These are phyloP conservation scores for Oxyria digyna DNA, from an alignment of 148 eudicot genomes.

Conservation along the genomic window DNA sequence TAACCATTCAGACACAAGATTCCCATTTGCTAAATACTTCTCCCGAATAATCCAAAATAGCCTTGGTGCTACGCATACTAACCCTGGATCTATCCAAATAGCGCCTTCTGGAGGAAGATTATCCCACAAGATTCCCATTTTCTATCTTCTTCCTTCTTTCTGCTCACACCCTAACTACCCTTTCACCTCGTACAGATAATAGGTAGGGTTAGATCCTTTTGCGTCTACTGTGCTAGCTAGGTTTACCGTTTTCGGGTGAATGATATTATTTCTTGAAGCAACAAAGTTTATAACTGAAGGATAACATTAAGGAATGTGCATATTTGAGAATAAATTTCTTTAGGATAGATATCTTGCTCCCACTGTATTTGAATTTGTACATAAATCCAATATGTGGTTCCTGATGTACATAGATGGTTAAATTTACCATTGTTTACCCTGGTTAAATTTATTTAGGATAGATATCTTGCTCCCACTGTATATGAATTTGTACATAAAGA, in stretches of 20 bases:
- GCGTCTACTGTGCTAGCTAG: background rate
- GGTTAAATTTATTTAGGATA: background rate
- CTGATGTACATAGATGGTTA: background rate
- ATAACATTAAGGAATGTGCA: background rate
- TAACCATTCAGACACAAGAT: too few species aligned
- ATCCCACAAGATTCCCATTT: too few species aligned
- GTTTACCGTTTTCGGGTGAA: background rate
- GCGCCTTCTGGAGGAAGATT: too few species aligned
- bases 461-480: background rate
- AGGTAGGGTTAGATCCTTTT: background rate
- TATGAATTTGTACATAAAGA: background rate
- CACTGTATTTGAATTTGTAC: background rate
- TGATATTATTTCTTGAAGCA: background rate
- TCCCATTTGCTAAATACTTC: too few species aligned
- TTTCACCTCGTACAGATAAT: too few species aligned
- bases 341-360: background rate
- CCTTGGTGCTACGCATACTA: too few species aligned
- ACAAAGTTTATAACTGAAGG: background rate
- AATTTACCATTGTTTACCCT: background rate
- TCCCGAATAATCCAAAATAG: too few species aligned
- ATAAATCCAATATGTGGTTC: background rate
- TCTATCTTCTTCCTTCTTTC: too few species aligned
- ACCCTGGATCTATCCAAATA: too few species aligned
- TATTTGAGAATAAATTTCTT: background rate
- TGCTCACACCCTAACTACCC: too few species aligned